Conservation (phyloP, 352 stramenopile genomes). For the Pythium angustatum region DNA sequence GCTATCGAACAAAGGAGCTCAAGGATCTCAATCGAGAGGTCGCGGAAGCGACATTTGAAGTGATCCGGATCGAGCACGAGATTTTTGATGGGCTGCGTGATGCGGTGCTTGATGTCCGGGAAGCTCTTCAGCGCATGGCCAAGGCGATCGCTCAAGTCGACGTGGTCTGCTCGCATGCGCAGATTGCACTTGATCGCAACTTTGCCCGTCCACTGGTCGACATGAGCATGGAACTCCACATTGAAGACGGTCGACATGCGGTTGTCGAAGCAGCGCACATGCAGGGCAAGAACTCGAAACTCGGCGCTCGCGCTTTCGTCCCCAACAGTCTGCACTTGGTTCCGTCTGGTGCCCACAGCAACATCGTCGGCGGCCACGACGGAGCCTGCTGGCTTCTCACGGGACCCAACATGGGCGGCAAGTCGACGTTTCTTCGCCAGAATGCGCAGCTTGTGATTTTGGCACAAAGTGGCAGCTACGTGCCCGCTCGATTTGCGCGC, state of each 20-base stretch:
- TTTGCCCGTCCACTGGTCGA: conserved; percentile 63
- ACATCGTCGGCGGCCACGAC: not conserved
- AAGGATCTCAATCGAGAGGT: conserved; percentile 61
- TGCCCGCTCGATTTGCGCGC: conserved; percentile 68
- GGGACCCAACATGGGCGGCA: conserved; percentile 88
- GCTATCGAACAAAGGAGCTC: conserved; percentile 69
- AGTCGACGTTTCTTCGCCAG: conserved; percentile 84
- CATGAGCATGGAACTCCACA: conserved; percentile 55
- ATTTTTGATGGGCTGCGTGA: conserved; percentile 52
- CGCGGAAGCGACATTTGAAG: conserved; percentile 53
- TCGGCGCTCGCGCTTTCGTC: conserved; percentile 55
- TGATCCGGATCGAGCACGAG: conserved; percentile 51
- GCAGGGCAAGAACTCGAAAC: conserved; percentile 45
- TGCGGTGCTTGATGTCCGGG: conserved; percentile 34
- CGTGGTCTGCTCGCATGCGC: conserved; percentile 63
- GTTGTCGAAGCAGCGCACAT: conserved; percentile 69
- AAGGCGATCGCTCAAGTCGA: conserved; percentile 56
- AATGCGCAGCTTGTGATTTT: conserved; percentile 77
- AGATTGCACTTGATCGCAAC: conserved; percentile 63
- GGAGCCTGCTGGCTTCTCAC: conserved; percentile 80
- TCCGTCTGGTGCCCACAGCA: not conserved
- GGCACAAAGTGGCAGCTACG: conserved; percentile 82
- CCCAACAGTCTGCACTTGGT: conserved; percentile 72
- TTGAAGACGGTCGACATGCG: conserved; percentile 63
- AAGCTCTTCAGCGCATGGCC: conserved; percentile 50